These are phyloP conservation scores for Lanmaoa rubissima DNA, from an alignment of 768 basidiomycete species.

Conservation along the genomic window DNA sequence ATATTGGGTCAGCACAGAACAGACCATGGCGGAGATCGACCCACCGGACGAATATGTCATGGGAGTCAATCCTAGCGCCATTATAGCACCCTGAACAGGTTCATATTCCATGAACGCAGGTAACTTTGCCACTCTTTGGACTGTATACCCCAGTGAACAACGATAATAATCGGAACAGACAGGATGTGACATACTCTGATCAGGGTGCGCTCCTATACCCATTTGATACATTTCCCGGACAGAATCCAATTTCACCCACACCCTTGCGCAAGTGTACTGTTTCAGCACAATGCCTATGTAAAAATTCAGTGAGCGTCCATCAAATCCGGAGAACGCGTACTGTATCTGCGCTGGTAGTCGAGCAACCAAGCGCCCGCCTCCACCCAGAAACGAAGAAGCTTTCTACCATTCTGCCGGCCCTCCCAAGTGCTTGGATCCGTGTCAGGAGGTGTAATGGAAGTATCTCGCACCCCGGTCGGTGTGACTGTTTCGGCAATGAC, in stretches of 20 bases:
- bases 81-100: conserved; percentile 41
- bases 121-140: conserved; percentile 52
- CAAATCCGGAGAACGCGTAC: conserved; percentile 31
- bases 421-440: conserved; percentile 45
- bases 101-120: conserved; percentile 41
- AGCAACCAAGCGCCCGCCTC: conserved; percentile 67
- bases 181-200: conserved; percentile 56
- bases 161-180: background rate
- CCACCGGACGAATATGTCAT: conserved; percentile 64
- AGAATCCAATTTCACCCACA: conserved; percentile 53
- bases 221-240: conserved; percentile 70
- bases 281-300: conserved; percentile 46
- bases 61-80: conserved; percentile 61
- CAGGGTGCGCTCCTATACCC: conserved; percentile 73
- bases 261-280: conserved; percentile 38
- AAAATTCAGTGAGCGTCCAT: conserved; percentile 9
- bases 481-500: conserved; percentile 21
- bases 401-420: conserved; percentile 54
- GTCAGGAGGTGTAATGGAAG: conserved; percentile 51
- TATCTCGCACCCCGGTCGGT: conserved; percentile 35
- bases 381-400: conserved; percentile 77
- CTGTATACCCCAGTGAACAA: conserved; percentile 33
- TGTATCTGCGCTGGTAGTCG: conserved; percentile 50
- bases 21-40: conserved; percentile 7
- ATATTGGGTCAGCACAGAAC: conserved; percentile 2